Evolutionary conservation across 2,329 filamentous ascomycete genomes (phyloP), one percentile per base, ranked within the genome.

Genomic region (Nannizzia gypsea): DNA sequence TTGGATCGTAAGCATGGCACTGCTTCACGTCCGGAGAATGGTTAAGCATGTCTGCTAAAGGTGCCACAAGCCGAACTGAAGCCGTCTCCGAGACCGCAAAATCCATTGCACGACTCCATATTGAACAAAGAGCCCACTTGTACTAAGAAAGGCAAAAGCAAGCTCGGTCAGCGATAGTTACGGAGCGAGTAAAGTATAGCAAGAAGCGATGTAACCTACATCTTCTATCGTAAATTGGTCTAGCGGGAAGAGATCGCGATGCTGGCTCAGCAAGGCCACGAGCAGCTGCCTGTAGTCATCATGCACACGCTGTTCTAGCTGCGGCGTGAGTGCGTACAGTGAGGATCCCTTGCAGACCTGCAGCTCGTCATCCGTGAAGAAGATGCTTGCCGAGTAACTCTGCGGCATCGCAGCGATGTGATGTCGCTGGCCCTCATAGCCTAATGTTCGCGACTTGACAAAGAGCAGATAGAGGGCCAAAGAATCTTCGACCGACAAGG

Each of bases 11-110:
- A 63, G 66, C 68, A 62, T 73, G 70, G 59, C 71, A 73, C 63
- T 70, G 68, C 66, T 67, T 66, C 36, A 68, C 69, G 28, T 69
- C 67, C 63, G 65, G 62, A 17, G 68, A 70, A 66, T 73, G 71
- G 65, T 73, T 72, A 56, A 73, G 63, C 71, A 73, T 73, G 62
- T 73, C 70, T 57, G 71, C 70, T 50, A 72, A 71, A 36, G 70
- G 71, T 56, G 70, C 69, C 60, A 73, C 58, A 59, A 66, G 62
- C 59, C 63, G 64, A 64, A 66, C 59, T 24, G 62, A 62, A 56
- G 63, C 64, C 60, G 46, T 60, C 63, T 61, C 63, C 34, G 63
- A 60, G 59, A 66, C 62, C 60, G 57, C 63, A 66, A 73, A 71
- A 63, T 72, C 68, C 69, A 73, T 73, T 46, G 64, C 69, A 64